Evolutionary conservation across 2,329 filamentous ascomycete species (phyloP).

Genomic region (Nigrospora sphaerica): DNA sequence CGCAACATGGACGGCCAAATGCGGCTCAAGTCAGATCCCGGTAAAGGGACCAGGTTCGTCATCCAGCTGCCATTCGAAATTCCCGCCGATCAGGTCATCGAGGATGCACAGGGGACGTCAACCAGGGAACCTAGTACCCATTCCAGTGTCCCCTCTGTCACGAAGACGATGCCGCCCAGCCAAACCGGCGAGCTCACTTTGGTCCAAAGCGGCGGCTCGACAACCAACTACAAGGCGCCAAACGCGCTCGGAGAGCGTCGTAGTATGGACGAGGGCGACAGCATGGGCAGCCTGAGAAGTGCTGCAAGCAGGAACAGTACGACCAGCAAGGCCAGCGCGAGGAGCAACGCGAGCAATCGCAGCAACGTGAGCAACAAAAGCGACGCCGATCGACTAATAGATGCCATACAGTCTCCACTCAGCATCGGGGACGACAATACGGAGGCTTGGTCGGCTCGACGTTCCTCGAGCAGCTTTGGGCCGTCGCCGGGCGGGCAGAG

Average conservation of each 20-base stretch:
- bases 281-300: constrained; percentile 32
- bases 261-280: constrained; percentile 30
- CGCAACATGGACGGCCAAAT: constrained; percentile 89
- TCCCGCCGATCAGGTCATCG: constrained; percentile 34
- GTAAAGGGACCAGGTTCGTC: constrained; percentile 75
- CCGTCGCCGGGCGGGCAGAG: too few species aligned
- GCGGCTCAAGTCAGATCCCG: constrained; percentile 74
- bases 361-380: constrained; percentile 46
- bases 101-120: constrained; percentile 10
- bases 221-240: constrained; percentile 9
- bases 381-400: constrained; percentile 64
- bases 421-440: constrained; percentile 29
- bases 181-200: constrained; percentile 53
- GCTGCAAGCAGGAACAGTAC: constrained; percentile 21
- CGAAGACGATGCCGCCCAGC: constrained; percentile 19
- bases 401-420: constrained; percentile 60
- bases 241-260: constrained; percentile 13
- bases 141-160: constrained; percentile 21
- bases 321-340: constrained; percentile 31
- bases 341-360: constrained; percentile 36
- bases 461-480: constrained; percentile 3
- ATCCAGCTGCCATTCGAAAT: constrained; percentile 71
- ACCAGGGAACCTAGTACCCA: constrained; percentile 9
- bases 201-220: constrained; percentile 38
- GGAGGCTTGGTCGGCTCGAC: constrained; percentile 6